Evolutionary conservation across 2,329 filamentous ascomycete species (phyloP).

Genomic region (Didymella segeticola): DNA sequence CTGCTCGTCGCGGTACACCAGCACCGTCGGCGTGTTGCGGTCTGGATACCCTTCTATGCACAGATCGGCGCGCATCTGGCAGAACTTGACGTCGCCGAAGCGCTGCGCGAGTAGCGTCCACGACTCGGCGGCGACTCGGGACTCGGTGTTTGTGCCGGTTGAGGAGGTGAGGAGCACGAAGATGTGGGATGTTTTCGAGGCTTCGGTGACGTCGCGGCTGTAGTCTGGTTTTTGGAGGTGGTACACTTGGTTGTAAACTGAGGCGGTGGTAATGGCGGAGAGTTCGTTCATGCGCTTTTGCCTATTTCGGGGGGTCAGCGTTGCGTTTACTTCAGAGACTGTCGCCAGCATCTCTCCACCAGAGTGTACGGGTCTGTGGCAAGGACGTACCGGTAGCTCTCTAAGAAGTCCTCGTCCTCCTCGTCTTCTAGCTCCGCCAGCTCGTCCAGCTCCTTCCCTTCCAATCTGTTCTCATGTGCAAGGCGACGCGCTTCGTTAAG

Average conservation of each 20-base stretch:
- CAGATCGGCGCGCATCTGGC: conserved; percentile 88
- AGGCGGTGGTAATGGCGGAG: conserved; percentile 73
- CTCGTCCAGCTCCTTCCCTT: conserved; percentile 94
- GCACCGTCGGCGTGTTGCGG: conserved; percentile 88
- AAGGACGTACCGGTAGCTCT: conserved; percentile 72
- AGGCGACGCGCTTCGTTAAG: conserved; percentile 81
- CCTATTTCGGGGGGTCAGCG: conserved; percentile 47
- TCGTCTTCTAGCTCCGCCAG: conserved; percentile 92
- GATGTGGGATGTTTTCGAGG: conserved; percentile 71
- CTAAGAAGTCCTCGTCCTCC: conserved; percentile 90
- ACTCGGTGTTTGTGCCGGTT: conserved; percentile 81
- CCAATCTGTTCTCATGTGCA: conserved; percentile 89
- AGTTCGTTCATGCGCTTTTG: conserved; percentile 88
- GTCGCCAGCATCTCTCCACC: too few relatives aligned
- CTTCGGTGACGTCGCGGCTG: conserved; percentile 87
- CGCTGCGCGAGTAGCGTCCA: conserved; percentile 85
- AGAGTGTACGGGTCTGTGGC: not conserved
- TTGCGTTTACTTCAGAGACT: too few relatives aligned
- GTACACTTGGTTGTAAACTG: conserved; percentile 88
- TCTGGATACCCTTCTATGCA: conserved; percentile 98
- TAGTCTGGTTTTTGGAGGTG: conserved; percentile 96
- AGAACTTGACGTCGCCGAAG: conserved; percentile 96
- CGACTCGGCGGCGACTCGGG: conserved; percentile 79
- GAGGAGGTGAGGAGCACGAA: conserved; percentile 84
- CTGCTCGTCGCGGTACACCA: conserved; percentile 91